Percentiles rank a stretch among this genome's conserved stretches.
Evolutionary conservation across 225 moss, liverwort and hornwort genomes (phyloP).

Genomic region (Pseudoscleropodium purum): DNA sequence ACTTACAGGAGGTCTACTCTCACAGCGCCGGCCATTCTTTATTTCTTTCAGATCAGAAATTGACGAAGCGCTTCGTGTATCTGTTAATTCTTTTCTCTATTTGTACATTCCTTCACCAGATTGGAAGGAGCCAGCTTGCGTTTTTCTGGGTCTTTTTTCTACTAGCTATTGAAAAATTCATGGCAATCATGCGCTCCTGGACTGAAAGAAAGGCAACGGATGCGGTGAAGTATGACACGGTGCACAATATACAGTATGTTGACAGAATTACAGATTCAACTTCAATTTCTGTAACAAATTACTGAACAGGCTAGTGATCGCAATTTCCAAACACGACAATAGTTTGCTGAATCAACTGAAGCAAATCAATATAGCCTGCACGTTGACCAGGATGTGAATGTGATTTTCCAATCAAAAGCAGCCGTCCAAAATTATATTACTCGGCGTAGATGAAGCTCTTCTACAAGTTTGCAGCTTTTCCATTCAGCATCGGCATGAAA

Average conservation of each 20-base stretch:
- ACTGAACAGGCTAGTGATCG: not conserved
- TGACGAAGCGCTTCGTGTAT: not conserved
- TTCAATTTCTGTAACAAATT: not conserved
- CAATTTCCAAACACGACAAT: not conserved
- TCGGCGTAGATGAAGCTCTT: not conserved
- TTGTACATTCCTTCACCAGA: not conserved
- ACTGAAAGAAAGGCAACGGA: not conserved
- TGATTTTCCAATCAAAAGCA: not conserved
- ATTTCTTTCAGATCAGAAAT: not conserved
- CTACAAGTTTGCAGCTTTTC: not conserved
- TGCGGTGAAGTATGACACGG: not conserved
- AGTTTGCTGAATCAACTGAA: not conserved
- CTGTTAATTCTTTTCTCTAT: not conserved
- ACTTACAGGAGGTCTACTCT: not conserved
- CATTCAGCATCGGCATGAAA: slow-evolving; percentile 5
- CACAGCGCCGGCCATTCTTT: not conserved
- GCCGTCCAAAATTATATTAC: not conserved
- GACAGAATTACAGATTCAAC: not conserved
- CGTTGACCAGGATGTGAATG: too few species aligned
- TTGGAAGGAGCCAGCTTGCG: not conserved
- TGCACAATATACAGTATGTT: not conserved
- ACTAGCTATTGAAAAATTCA: not conserved
- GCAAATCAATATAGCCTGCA: too few species aligned
- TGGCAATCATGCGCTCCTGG: not conserved
- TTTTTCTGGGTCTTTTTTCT: not conserved